These are phyloP conservation scores for Quillaja saponaria DNA, from an alignment of 306 rosid genomes.

Conservation along the genomic window DNA sequence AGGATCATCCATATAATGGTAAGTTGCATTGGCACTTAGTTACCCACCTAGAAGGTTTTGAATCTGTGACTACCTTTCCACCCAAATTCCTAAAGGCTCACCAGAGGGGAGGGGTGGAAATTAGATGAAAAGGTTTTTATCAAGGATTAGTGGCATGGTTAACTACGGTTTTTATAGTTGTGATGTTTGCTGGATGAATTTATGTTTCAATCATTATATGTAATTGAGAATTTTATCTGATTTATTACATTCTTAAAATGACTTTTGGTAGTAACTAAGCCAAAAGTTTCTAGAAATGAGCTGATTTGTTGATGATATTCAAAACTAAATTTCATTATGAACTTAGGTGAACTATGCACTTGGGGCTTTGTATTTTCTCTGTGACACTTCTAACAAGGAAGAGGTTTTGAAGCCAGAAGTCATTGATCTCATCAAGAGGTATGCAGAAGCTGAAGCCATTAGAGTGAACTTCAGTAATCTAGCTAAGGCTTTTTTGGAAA, in stretches of 20 bases:
- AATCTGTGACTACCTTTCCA: no score
- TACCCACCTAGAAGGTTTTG: no score
- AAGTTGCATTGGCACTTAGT: no score
- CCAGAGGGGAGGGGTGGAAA: no score
- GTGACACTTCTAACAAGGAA: slow-evolving; percentile 56
- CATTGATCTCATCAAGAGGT: slow-evolving; percentile 67
- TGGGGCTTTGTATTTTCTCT: slow-evolving; percentile 71
- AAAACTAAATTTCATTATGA: background rate
- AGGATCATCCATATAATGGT: no score
- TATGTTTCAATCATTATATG: no score
- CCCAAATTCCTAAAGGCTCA: no score
- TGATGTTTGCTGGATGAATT: no score
- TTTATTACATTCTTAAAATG: slow-evolving; percentile 5
- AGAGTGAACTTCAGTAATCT: slow-evolving; percentile 77
- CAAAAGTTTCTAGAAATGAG: slow-evolving; percentile 18
- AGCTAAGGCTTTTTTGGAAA: slow-evolving; percentile 78
- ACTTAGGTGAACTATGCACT: slow-evolving; percentile 78
- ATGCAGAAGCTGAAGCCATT: slow-evolving; percentile 69
- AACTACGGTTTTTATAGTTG: no score
- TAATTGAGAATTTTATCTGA: no score
- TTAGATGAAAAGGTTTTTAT: no score
- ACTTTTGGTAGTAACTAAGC: slow-evolving; percentile 13
- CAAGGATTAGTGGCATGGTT: no score
- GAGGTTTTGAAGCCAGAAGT: slow-evolving; percentile 88
- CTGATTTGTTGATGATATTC: background rate